Percentiles rank a stretch among this genome's conserved stretches.
These are phyloP conservation scores for Melaleuca alternifolia DNA, from an alignment of 345 rosid genomes.

Conservation along the genomic window DNA sequence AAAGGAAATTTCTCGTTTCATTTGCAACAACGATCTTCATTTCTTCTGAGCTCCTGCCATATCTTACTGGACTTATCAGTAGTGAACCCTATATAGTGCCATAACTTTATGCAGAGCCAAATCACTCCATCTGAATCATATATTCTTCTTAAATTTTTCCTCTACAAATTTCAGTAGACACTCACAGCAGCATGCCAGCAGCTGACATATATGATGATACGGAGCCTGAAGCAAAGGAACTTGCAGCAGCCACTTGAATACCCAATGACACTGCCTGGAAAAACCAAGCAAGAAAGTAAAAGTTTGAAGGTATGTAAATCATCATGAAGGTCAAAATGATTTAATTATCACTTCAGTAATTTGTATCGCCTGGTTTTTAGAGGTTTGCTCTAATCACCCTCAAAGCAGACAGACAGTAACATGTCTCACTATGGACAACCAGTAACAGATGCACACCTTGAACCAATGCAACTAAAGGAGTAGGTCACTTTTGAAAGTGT, in stretches of 20 bases:
- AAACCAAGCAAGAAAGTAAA: not conserved
- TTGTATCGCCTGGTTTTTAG: not conserved
- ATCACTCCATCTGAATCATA: not conserved
- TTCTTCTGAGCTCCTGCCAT: not conserved
- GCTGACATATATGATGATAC: constrained; percentile 59
- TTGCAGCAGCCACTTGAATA: constrained; percentile 68
- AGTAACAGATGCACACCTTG: not conserved
- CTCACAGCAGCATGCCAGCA: constrained; percentile 92
- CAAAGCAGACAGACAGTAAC: not conserved
- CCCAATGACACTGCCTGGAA: constrained; percentile 57
- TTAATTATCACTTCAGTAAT: not conserved
- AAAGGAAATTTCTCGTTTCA: not conserved
- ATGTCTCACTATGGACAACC: not conserved
- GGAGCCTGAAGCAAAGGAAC: constrained; percentile 42
- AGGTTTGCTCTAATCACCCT: not conserved
- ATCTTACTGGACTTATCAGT: not conserved
- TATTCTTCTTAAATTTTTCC: not conserved
- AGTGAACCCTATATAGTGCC: not conserved
- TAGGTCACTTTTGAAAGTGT: not conserved
- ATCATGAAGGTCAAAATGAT: not conserved
- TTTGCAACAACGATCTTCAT: not conserved
- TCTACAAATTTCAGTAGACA: constrained; percentile 2
- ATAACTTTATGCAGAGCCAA: not conserved
- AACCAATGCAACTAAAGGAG: not conserved
- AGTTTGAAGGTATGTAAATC: not conserved